These are phyloP conservation scores for Byssochlamys sp. DNA, from an alignment of 2,329 filamentous ascomycete species.

Conservation along the genomic window DNA sequence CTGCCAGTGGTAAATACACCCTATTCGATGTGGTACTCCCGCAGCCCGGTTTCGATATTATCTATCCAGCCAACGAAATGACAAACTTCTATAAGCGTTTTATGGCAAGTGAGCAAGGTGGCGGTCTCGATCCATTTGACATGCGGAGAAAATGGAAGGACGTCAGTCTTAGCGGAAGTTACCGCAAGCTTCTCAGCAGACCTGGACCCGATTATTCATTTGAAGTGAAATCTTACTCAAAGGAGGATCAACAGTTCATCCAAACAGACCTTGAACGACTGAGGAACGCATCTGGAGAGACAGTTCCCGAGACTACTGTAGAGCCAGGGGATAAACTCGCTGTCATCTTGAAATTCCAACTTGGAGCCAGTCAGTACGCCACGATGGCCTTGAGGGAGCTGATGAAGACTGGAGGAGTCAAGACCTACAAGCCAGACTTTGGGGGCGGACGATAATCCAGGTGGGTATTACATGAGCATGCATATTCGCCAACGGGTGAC, in stretches of 20 bases:
- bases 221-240: constrained; percentile 58
- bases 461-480: not conserved
- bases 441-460: constrained; percentile 31
- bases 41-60: constrained; percentile 79
- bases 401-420: constrained; percentile 57
- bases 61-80: constrained; percentile 75
- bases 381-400: constrained; percentile 74
- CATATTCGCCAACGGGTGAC: not conserved
- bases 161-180: constrained; percentile 77
- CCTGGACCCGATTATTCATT: constrained; percentile 56
- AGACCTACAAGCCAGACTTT: constrained; percentile 55
- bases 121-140: constrained; percentile 66
- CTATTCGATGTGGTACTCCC: constrained; percentile 87
- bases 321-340: constrained; percentile 46
- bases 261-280: constrained; percentile 73
- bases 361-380: constrained; percentile 72
- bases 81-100: constrained; percentile 76
- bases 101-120: constrained; percentile 72
- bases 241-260: constrained; percentile 69
- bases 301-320: constrained; percentile 7
- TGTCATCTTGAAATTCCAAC: constrained; percentile 61
- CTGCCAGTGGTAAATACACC: constrained; percentile 61
- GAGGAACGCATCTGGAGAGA: constrained; percentile 25
- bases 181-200: constrained; percentile 70
- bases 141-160: constrained; percentile 84